Conservation (phyloP, 139 green algal genomes). For the Closterium sp. region DNA sequence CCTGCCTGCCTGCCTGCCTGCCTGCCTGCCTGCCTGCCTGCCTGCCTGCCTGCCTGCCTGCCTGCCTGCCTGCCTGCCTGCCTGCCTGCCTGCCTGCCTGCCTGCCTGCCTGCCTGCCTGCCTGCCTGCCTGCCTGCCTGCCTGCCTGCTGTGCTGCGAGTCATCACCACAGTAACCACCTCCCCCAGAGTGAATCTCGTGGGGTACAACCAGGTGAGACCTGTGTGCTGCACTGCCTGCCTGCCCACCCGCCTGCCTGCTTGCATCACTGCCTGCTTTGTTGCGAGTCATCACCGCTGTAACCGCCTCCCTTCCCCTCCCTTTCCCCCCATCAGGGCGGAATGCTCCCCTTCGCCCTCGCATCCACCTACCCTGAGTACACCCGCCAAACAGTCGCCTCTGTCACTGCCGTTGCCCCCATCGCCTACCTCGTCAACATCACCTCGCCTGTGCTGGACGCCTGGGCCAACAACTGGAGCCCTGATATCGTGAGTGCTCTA, state of each 20-base stretch:
- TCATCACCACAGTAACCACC: not conserved
- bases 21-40: too few relatives aligned
- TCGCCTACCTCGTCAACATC: constrained; percentile 1
- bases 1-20: too few relatives aligned
- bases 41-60: too few relatives aligned
- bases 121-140: too few relatives aligned
- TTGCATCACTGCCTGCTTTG: too few relatives aligned
- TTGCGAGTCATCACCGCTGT: too few relatives aligned
- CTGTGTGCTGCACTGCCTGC: too few relatives aligned
- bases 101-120: too few relatives aligned
- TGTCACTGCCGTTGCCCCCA: not conserved
- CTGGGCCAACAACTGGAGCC: not conserved
- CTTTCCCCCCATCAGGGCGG: not conserved
- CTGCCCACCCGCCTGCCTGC: too few relatives aligned
- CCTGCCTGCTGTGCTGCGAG: not conserved
- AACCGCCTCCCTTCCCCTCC: too few relatives aligned
- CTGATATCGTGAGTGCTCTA: not conserved
- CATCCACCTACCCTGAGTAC: not conserved
- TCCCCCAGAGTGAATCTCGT: not conserved
- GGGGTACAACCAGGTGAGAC: not conserved
- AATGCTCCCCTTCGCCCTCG: not conserved
- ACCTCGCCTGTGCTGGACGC: not conserved
- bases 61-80: too few relatives aligned
- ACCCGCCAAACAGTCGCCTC: not conserved
- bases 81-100: too few relatives aligned